Percentiles rank a stretch among this genome's conserved stretches.
These are phyloP conservation scores for Galerina marginata DNA, from an alignment of 768 basidiomycete genomes.

Conservation along the genomic window DNA sequence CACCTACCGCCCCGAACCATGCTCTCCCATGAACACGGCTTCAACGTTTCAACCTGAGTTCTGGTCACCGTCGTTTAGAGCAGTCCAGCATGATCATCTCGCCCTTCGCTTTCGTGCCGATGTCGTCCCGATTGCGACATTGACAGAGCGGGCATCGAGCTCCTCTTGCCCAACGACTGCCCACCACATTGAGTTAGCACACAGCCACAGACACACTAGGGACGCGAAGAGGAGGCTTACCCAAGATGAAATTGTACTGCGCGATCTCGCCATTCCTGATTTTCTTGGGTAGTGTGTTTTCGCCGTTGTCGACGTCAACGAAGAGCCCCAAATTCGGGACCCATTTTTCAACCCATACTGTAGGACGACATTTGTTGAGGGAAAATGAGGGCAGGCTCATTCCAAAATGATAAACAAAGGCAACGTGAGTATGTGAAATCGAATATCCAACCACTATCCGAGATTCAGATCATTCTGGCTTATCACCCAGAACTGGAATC, in stretches of 20 bases:
- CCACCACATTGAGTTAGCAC: not conserved
- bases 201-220: constrained; percentile 9
- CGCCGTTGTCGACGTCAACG: constrained; percentile 91
- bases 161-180: constrained; percentile 96
- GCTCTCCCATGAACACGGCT: too few relatives aligned
- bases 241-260: constrained; percentile 97
- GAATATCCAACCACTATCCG: too few relatives aligned
- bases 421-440: too few relatives aligned
- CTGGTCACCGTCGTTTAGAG: too few relatives aligned
- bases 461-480: too few relatives aligned
- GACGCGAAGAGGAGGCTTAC: constrained; percentile 49
- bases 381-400: too few relatives aligned
- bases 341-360: too few relatives aligned
- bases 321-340: constrained; percentile 59
- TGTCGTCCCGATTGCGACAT: constrained; percentile 96
- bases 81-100: constrained; percentile 73
- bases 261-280: constrained; percentile 96
- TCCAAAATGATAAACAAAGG: too few relatives aligned
- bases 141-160: constrained; percentile 84
- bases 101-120: constrained; percentile 81
- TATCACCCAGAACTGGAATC: too few relatives aligned
- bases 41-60: too few relatives aligned
- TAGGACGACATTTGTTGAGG: too few relatives aligned
- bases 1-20: too few relatives aligned
- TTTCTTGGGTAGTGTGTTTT: constrained; percentile 95